Evolutionary conservation across 176 grass and related monocot genomes (phyloP), one percentile per base, ranked within the genome.

Genomic region (Eragrostis nindensis): DNA sequence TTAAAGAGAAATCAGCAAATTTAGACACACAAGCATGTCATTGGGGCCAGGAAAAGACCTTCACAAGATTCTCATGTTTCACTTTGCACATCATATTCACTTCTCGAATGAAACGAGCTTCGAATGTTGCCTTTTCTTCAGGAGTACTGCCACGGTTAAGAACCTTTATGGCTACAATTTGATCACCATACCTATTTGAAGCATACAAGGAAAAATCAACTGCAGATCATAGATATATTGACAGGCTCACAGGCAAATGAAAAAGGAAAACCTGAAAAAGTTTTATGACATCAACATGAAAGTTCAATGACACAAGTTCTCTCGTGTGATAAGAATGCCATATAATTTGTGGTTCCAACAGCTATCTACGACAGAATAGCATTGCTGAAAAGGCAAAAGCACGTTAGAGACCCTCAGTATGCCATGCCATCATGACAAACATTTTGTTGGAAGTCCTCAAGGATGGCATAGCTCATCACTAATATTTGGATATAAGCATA

Each of bases 81-180:
- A 97, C 94, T 86, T 82, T 91, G 64, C 91, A 94, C 74, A 97
- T 94, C 94, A 97, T 92, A 73, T 80, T 92, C 71, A 94, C 94
- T 93, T 97, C 94, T 54, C 94, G 85, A 73, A 92, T 94, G 90
- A 97, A 97, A 75, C 94, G 89, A 66, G 79, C 94, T 91, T 97
- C 94, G 54, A 91, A 85, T 44, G 89, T 97, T 46, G 83, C 85
- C 73, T 61, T 80, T 74, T 97, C 94, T 72, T 94, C 94, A 0
- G 77, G 76, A 42, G 79, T 89, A 68, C 82, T 86, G 43, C 92
- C 89, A 68, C 63, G 92, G 86, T 91, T 94, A 82, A 97, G 79
- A 78, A 97, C 89, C 75, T 97, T 94, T 80, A 97, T 92, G 8
- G 94, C 94, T 83, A 97, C 94, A 89, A 94, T 94, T 71, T 94